These are phyloP conservation scores for Sorghum bicolor DNA, from an alignment of 176 grass and related monocot species.

Conservation along the genomic window Sorghum_bicolor_NCBIv3 NC_012872.2:70909001-70909500, in stretches of 20 bases:
- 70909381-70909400: conserved; percentile 66
- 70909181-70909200: neutral
- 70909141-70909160: neutral
- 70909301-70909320: neutral
- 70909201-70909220: neutral
- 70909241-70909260: no score
- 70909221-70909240: neutral
- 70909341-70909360: neutral
- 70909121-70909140: no score
- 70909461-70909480: neutral
- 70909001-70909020: no score
- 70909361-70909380: conserved; percentile 53
- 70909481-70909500: conserved; percentile 6
- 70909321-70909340: neutral
- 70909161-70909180: neutral
- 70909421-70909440: conserved; percentile 53
- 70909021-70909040: no score
- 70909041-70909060: no score
- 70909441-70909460: neutral
- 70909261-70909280: neutral
- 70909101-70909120: neutral
- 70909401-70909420: conserved; percentile 61
- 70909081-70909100: neutral
- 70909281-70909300: neutral
- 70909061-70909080: neutral